A percentile compares a stretch with the other conserved stretches of the same genome.
Evolutionary conservation across 176 grass and related monocot species (phyloP).

Genomic region (Aegilops speltoides): DNA sequence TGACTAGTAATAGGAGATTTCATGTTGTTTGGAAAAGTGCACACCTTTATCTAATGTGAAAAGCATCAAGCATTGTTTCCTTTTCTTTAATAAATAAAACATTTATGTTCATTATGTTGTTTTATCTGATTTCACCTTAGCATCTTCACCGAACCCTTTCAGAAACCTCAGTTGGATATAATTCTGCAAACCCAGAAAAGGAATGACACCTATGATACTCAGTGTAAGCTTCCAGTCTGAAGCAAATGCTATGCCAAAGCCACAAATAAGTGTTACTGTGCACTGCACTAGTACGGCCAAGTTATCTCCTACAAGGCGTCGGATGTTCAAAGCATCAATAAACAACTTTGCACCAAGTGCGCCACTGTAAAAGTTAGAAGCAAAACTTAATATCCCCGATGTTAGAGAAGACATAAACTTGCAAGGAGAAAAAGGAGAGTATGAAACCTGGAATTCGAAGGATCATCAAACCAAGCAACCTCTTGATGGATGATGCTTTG

Average conservation of each 20-base stretch:
- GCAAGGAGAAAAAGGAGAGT: background rate
- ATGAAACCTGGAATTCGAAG: constrained; percentile 72
- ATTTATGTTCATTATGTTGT: background rate
- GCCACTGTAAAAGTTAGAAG: constrained; percentile 44
- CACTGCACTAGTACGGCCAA: constrained; percentile 60
- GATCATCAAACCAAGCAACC: constrained; percentile 75
- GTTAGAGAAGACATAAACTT: background rate
- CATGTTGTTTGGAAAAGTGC: background rate
- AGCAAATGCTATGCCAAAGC: constrained; percentile 59
- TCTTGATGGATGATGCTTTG: constrained; percentile 70
- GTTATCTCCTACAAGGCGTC: constrained; percentile 54
- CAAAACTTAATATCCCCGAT: constrained; percentile 8
- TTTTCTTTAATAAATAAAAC: background rate
- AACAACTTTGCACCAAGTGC: constrained; percentile 53
- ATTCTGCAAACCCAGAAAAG: constrained; percentile 58
- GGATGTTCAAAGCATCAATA: constrained; percentile 59
- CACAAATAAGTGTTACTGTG: constrained; percentile 34
- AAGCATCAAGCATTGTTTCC: background rate
- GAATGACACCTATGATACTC: constrained; percentile 55
- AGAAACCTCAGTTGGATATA: constrained; percentile 69
- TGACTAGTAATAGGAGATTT: background rate
- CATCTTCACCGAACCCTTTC: constrained; percentile 70
- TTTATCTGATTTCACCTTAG: constrained; percentile 52
- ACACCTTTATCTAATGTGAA: background rate
- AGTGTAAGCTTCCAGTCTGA: constrained; percentile 62